Percentiles rank a stretch among this genome's conserved stretches.
phyloP scores from a whole-genome alignment of 2,329 filamentous ascomycete species.

The Paradendryphiella salina region DNA sequence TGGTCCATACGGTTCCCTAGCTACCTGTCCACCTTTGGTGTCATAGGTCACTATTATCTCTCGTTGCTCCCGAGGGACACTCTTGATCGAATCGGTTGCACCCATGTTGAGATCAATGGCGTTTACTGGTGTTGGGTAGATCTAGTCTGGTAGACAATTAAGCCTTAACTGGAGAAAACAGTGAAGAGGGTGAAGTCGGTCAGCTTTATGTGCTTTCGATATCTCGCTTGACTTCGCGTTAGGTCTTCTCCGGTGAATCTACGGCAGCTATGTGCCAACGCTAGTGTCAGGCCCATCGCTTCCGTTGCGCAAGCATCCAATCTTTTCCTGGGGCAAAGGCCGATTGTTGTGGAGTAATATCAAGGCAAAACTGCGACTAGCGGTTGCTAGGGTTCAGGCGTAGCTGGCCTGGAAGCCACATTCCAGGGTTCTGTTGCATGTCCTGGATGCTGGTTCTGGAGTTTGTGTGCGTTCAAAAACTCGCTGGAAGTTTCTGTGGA shows the following conservation, averaged over 20 bases:
- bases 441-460: background rate
- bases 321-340: background rate
- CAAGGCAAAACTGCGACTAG: background rate
- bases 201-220: conserved; percentile 6
- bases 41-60: conserved; percentile 24
- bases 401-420: background rate
- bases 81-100: conserved; percentile 25
- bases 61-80: conserved; percentile 25
- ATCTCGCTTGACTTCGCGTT: conserved; percentile 9
- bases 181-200: background rate
- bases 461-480: conserved; percentile 9
- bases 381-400: background rate
- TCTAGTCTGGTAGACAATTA: conserved; percentile 3
- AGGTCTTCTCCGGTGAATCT: conserved; percentile 13
- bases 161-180: background rate
- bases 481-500: conserved; percentile 25
- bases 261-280: conserved; percentile 10
- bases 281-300: conserved; percentile 11
- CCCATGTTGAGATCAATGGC: conserved; percentile 13
- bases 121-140: background rate
- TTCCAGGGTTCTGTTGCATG: background rate
- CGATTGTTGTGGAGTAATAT: background rate
- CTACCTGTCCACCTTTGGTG: conserved; percentile 17
- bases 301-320: conserved; percentile 2
- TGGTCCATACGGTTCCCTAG: conserved; percentile 39